Conservation (phyloP, 345 rosid genomes). For the Cardamine resedifolia region DNA sequence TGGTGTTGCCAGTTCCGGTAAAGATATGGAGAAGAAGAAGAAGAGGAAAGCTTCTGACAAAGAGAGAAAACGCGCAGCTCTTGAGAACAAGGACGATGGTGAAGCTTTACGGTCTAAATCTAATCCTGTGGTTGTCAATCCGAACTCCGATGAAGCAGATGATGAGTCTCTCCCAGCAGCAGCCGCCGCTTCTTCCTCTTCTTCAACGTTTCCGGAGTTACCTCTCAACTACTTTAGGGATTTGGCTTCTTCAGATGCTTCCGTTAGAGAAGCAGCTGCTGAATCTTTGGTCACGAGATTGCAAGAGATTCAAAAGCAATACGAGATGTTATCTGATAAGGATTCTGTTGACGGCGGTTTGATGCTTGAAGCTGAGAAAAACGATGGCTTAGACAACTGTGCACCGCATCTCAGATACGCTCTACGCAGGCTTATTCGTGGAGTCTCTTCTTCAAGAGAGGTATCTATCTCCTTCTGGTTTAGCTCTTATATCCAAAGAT, state of each 20-base stretch:
- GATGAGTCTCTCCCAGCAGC: constrained; percentile 25
- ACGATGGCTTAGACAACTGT: constrained; percentile 82
- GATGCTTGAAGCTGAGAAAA: constrained; percentile 81
- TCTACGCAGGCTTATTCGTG: constrained; percentile 82
- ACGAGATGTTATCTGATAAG: constrained; percentile 52
- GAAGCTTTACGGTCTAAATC: constrained; percentile 36
- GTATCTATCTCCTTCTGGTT: constrained; percentile 37
- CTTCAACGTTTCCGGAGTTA: constrained; percentile 55
- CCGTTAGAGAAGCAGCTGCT: constrained; percentile 62
- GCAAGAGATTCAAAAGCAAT: constrained; percentile 72
- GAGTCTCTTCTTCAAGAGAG: constrained; percentile 96
- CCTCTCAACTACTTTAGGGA: constrained; percentile 74
- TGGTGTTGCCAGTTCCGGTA: constrained; percentile 39
- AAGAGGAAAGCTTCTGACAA: constrained; percentile 75
- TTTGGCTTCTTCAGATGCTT: constrained; percentile 61
- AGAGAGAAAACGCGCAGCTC: constrained; percentile 46
- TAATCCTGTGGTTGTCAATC: constrained; percentile 17
- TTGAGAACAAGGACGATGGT: constrained; percentile 23
- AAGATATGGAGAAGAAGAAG: constrained; percentile 87
- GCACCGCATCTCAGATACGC: constrained; percentile 89
- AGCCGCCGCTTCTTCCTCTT: constrained; percentile 22
- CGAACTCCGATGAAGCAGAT: constrained; percentile 26
- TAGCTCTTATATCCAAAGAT: background rate
- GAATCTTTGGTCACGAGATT: constrained; percentile 63
- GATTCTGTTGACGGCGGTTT: constrained; percentile 50